A percentile compares a stretch with the other conserved stretches of the same genome.
These are phyloP conservation scores for Streptanthus diversifolius DNA, from an alignment of 345 rosid species.

Conservation along the genomic window DNA sequence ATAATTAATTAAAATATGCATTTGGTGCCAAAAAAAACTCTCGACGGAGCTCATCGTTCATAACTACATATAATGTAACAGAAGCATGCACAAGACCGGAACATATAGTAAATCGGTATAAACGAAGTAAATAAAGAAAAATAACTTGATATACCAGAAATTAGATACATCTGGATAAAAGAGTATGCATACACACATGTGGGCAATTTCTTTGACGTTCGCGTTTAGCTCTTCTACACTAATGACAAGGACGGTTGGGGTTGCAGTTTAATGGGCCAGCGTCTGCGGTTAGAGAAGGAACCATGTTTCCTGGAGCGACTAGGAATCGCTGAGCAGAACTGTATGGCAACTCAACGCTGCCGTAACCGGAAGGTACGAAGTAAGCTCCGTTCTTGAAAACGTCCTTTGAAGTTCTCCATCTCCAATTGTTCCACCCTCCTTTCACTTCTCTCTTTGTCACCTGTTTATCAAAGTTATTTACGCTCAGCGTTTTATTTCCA, in stretches of 20 bases:
- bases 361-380: constrained; percentile 84
- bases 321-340: constrained; percentile 46
- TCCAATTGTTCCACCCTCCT: constrained; percentile 63
- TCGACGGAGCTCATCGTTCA: background rate
- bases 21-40: background rate
- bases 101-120: background rate
- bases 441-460: constrained; percentile 77
- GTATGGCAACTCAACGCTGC: constrained; percentile 54
- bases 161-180: background rate
- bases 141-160: background rate
- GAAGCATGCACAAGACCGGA: background rate
- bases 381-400: constrained; percentile 76
- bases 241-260: constrained; percentile 39
- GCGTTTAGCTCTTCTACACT: background rate
- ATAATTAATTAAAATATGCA: background rate
- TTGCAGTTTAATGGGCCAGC: constrained; percentile 68
- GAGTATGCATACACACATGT: constrained; percentile 3
- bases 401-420: constrained; percentile 80
- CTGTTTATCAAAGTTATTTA: constrained; percentile 31
- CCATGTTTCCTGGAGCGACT: constrained; percentile 54
- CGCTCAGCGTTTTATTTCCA: background rate
- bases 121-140: background rate
- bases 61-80: background rate
- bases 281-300: constrained; percentile 61
- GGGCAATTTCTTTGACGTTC: background rate